Evolutionary conservation across 768 basidiomycete species (phyloP).

Genomic region (Leccinum olivaceopallidum): DNA sequence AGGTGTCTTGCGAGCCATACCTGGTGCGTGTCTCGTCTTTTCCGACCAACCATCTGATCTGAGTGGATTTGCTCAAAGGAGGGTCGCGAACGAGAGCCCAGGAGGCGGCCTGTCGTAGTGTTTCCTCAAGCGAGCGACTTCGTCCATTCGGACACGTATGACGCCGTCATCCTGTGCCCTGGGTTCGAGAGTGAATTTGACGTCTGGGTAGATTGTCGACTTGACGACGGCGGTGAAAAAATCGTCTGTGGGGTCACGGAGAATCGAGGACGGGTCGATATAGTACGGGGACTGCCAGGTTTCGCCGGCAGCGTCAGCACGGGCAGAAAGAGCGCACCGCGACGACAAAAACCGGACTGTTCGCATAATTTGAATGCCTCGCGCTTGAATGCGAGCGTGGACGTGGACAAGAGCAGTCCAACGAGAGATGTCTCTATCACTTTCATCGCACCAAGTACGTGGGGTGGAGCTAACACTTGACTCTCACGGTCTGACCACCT

Average conservation of each 20-base stretch:
- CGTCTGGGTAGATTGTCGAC: slow-evolving; percentile 80
- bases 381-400: slow-evolving; percentile 63
- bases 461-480: too few relatives aligned
- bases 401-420: slow-evolving; percentile 32
- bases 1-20: slow-evolving; percentile 64
- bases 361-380: slow-evolving; percentile 93
- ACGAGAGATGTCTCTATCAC: slow-evolving; percentile 27
- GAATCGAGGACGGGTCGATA: slow-evolving; percentile 57
- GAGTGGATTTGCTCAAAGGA: slow-evolving; percentile 42
- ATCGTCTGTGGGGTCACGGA: slow-evolving; percentile 50
- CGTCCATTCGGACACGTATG: slow-evolving; percentile 91
- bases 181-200: slow-evolving; percentile 80
- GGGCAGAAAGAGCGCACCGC: slow-evolving; percentile 79
- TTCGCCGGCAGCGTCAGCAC: slow-evolving; percentile 56
- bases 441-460: neutral
- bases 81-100: slow-evolving; percentile 89
- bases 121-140: slow-evolving; percentile 73
- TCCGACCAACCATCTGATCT: slow-evolving; percentile 64
- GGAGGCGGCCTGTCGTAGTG: slow-evolving; percentile 86
- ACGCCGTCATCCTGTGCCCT: slow-evolving; percentile 87
- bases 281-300: slow-evolving; percentile 90
- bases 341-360: slow-evolving; percentile 93
- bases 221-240: slow-evolving; percentile 74
- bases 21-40: slow-evolving; percentile 62
- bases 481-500: too few relatives aligned